Conservation (phyloP, 805 yeast species). For the Candida anglica region DNA sequence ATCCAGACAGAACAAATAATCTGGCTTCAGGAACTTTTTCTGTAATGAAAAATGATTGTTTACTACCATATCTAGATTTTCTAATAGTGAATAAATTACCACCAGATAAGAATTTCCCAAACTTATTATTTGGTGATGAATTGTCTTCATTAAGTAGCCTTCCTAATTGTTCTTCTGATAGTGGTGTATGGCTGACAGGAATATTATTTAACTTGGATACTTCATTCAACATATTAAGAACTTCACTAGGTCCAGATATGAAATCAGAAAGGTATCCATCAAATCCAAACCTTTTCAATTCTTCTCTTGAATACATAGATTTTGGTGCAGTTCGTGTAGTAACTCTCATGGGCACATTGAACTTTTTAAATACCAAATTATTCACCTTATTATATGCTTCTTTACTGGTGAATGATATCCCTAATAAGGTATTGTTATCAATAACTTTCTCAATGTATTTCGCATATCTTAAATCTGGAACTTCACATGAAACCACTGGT, state of each 20-base stretch:
- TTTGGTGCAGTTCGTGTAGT: conserved; percentile 15
- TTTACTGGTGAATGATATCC: conserved; percentile 59
- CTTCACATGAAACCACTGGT: conserved; percentile 62
- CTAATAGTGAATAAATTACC: conserved; percentile 46
- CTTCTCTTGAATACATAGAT: conserved; percentile 18
- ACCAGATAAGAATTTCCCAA: conserved; percentile 60
- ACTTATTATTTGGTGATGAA: conserved; percentile 30
- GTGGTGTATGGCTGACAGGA: conserved; percentile 56
- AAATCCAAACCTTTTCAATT: conserved; percentile 56
- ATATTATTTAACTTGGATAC: conserved; percentile 44
- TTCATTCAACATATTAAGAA: conserved; percentile 68
- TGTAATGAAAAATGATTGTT: conserved; percentile 45
- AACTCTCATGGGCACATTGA: conserved; percentile 58
- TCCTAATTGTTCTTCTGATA: conserved; percentile 38
- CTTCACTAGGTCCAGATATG: conserved; percentile 67
- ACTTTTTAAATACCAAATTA: conserved; percentile 27
- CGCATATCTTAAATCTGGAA: conserved; percentile 47
- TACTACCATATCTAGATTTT: conserved; percentile 62
- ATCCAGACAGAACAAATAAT: conserved; percentile 29
- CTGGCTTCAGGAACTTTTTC: conserved; percentile 26
- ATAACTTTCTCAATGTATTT: conserved; percentile 56
- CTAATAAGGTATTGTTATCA: conserved; percentile 47
- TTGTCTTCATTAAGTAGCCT: conserved; percentile 29
- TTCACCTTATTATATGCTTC: conserved; percentile 47
- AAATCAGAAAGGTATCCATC: conserved; percentile 76